A percentile compares a stretch with the other conserved stretches of the same genome.
Conservation (phyloP, 495 filamentous ascomycete genomes). For the Venustampulla echinocandica region DNA sequence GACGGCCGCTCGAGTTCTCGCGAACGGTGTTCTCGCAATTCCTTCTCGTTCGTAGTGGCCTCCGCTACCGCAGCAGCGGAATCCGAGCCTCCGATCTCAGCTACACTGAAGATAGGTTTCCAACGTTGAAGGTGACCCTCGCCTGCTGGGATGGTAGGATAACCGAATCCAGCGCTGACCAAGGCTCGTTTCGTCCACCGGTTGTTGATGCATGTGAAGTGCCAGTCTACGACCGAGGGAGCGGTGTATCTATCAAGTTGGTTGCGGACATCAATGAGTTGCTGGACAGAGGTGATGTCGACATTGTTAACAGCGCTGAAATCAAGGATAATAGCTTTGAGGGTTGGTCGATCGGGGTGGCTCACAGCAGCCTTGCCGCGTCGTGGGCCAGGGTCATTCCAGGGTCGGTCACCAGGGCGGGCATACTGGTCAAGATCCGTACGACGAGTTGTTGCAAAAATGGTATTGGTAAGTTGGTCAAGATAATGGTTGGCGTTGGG, state of each 20-base stretch:
- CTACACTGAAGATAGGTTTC: constrained; percentile 94
- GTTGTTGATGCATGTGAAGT: constrained; percentile 91
- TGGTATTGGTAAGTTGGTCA: constrained; percentile 63
- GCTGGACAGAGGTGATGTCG: constrained; percentile 88
- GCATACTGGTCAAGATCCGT: constrained; percentile 58
- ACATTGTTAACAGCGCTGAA: constrained; percentile 95
- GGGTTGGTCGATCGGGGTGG: constrained; percentile 54
- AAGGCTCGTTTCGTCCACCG: constrained; percentile 96
- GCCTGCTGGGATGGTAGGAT: constrained; percentile 50
- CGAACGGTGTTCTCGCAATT: constrained; percentile 28
- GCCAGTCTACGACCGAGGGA: constrained; percentile 87
- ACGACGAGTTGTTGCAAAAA: constrained; percentile 69
- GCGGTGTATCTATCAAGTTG: constrained; percentile 84
- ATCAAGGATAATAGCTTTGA: constrained; percentile 91
- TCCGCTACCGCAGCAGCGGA: constrained; percentile 54
- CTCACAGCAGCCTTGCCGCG: constrained; percentile 43
- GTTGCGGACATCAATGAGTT: constrained; percentile 94
- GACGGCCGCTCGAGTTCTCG: constrained; percentile 22
- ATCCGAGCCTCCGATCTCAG: constrained; percentile 68
- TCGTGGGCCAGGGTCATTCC: constrained; percentile 87
- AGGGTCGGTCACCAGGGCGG: constrained; percentile 76
- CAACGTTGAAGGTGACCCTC: constrained; percentile 54
- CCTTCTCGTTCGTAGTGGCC: constrained; percentile 53
- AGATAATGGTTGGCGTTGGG: constrained; percentile 90
- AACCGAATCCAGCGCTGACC: constrained; percentile 87